Evolutionary conservation across 352 stramenopile species (phyloP).

Genomic region (Thraustotheca clavata): DNA sequence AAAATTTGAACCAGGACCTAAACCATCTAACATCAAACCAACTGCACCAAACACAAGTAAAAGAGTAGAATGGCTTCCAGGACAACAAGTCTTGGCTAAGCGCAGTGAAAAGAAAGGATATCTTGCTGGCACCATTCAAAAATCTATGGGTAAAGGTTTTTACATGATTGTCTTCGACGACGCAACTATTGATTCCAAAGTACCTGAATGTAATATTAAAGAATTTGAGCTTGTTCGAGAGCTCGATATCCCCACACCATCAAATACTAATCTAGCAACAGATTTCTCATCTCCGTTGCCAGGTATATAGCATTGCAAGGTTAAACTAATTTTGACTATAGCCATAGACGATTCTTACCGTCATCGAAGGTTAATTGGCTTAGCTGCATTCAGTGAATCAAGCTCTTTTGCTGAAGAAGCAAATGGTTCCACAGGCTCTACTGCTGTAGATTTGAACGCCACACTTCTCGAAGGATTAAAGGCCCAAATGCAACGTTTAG

Average conservation of each 20-base stretch:
- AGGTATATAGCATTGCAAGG: background rate
- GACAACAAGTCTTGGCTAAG: background rate
- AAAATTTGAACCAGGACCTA: background rate
- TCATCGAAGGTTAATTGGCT: background rate
- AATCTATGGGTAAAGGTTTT: background rate
- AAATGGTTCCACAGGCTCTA: background rate
- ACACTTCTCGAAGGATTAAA: background rate
- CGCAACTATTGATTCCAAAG: background rate
- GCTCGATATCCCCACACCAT: background rate
- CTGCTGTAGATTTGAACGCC: background rate
- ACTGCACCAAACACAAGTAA: background rate
- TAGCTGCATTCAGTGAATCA: background rate
- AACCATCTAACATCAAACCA: too few species aligned
- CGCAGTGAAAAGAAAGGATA: background rate
- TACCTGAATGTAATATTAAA: background rate
- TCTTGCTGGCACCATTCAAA: background rate
- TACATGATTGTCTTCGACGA: slow-evolving; percentile 8
- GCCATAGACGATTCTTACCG: background rate
- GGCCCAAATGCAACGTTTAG: background rate
- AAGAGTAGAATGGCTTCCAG: background rate
- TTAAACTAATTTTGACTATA: background rate
- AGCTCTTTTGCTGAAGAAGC: background rate
- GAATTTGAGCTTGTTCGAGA: background rate
- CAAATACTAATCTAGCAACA: background rate
- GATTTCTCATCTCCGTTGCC: background rate